Evolutionary conservation across 495 filamentous ascomycete species (phyloP).

Genomic region (Penicillium samsonianum): DNA sequence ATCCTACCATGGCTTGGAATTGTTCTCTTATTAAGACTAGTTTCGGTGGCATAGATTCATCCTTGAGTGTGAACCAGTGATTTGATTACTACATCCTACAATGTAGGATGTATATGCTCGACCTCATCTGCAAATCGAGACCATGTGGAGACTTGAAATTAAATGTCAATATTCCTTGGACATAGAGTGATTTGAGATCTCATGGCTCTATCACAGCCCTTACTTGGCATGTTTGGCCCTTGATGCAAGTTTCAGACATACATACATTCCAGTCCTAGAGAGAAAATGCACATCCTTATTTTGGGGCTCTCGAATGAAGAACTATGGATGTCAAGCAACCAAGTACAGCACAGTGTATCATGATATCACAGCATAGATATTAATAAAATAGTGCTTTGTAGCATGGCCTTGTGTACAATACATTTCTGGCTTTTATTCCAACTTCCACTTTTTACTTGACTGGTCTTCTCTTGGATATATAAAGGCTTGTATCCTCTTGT

Average conservation of each 20-base stretch:
- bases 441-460: not conserved
- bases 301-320: not conserved
- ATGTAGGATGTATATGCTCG: not conserved
- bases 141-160: not conserved
- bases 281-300: not conserved
- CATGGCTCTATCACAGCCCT: constrained; percentile 8
- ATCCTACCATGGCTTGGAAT: not conserved
- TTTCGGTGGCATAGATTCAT: not conserved
- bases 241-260: constrained; percentile 10
- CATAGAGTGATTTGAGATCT: not conserved
- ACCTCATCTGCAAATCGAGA: not conserved
- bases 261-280: not conserved
- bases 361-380: too few relatives aligned
- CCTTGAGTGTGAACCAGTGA: not conserved
- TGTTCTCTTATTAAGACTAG: not conserved
- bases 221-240: constrained; percentile 16
- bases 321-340: not conserved
- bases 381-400: too few relatives aligned
- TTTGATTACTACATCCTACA: not conserved
- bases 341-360: not conserved
- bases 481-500: not conserved
- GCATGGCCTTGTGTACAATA: not conserved
- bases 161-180: not conserved
- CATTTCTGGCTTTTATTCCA: not conserved
- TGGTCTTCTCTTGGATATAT: not conserved